phyloP scores from a whole-genome alignment of 169 alveolate genomes.

The Pseudocohnilembus persalinus region DNA sequence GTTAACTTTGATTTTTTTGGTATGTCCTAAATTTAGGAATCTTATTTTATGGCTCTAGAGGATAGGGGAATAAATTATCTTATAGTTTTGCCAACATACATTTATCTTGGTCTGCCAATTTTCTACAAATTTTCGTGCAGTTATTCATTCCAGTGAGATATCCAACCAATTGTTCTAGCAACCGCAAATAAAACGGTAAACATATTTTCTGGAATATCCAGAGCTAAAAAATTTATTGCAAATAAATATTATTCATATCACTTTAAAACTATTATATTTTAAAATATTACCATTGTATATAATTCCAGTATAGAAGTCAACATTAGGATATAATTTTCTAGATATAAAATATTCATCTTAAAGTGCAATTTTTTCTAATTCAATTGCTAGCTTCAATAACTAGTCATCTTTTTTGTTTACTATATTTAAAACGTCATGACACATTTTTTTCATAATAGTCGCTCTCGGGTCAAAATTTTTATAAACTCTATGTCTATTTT shows the following conservation, averaged over 20 bases:
- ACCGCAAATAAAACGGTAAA: conserved; percentile 87
- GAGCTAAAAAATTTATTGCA: conserved; percentile 31
- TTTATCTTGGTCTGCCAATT: conserved; percentile 83
- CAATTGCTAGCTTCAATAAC: conserved; percentile 79
- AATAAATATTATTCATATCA: too few species aligned
- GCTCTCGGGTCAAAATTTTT: conserved; percentile 90
- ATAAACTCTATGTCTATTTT: conserved; percentile 69
- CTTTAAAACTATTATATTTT: too few species aligned
- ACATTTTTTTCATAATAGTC: conserved; percentile 70
- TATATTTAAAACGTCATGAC: conserved; percentile 69
- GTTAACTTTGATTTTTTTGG: neutral
- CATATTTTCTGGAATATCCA: conserved; percentile 83
- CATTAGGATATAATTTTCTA: conserved; percentile 91
- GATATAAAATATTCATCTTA: conserved; percentile 82
- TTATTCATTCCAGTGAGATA: conserved; percentile 88
- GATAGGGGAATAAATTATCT: conserved; percentile 46
- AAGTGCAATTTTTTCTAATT: conserved; percentile 80
- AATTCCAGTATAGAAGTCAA: conserved; percentile 90
- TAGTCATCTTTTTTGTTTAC: conserved; percentile 63
- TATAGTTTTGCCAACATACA: conserved; percentile 63
- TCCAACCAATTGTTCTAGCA: conserved; percentile 89
- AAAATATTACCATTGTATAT: conserved; percentile 49
- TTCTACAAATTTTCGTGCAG: conserved; percentile 66
- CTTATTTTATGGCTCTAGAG: conserved; percentile 10
- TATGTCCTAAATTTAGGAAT: neutral